phyloP scores from a whole-genome alignment of 257 asterid species.

The Jacaranda mimosifolia region DNA sequence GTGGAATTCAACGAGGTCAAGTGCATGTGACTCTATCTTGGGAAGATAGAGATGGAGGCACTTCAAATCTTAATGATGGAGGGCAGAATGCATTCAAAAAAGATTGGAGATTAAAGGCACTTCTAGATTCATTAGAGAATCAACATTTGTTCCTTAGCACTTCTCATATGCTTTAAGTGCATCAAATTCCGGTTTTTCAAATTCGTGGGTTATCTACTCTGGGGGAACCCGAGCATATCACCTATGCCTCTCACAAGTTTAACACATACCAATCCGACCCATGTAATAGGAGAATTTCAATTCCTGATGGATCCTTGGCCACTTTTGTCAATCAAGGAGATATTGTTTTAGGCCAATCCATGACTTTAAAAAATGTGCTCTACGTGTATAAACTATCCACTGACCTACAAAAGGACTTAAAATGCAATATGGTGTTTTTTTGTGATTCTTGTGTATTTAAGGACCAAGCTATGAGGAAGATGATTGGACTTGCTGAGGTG shows the following conservation, averaged over 20 bases:
- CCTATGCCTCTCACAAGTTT: neutral
- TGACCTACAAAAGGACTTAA: neutral
- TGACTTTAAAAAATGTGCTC: conserved; percentile 15
- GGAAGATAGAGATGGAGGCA: too few species aligned
- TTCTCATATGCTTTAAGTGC: neutral
- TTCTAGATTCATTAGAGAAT: neutral
- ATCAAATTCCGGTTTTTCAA: neutral
- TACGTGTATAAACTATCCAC: conserved; percentile 15
- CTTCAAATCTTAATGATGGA: neutral
- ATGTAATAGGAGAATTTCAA: conserved; percentile 13
- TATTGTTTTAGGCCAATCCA: neutral
- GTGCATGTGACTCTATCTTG: neutral
- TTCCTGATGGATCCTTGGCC: conserved; percentile 13
- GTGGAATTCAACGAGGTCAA: neutral
- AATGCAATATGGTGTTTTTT: neutral
- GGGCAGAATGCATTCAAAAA: neutral
- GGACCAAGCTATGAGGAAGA: conserved; percentile 3
- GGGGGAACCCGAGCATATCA: conserved; percentile 24
- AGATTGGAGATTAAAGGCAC: neutral
- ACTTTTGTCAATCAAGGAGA: neutral
- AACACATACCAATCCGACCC: neutral
- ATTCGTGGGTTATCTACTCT: neutral
- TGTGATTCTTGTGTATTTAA: conserved; percentile 16
- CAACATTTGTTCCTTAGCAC: neutral
- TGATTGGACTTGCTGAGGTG: conserved; percentile 32